phyloP scores from a whole-genome alignment of 2,329 filamentous ascomycete genomes.

The Fusarium sp. region DNA sequence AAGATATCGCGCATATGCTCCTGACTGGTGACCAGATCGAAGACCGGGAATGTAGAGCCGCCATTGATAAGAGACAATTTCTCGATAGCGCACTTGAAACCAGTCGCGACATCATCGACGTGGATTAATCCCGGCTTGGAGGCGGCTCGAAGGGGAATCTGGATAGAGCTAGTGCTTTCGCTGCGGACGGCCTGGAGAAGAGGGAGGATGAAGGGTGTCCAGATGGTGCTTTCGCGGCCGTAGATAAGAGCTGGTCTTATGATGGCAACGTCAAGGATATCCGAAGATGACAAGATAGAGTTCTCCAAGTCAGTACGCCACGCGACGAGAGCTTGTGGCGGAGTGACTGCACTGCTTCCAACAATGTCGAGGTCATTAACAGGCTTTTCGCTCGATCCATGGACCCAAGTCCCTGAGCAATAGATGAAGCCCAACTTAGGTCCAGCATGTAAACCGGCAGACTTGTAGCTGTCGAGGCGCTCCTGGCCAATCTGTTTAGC shows the following conservation, averaged over 20 bases:
- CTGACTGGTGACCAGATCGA: slow-evolving; percentile 1
- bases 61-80: slow-evolving; percentile 1
- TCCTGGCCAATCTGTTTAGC: neutral
- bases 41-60: neutral
- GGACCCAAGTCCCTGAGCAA: slow-evolving; percentile 5
- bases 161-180: neutral
- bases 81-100: slow-evolving; percentile 2
- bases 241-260: neutral
- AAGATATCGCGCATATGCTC: slow-evolving; percentile 2
- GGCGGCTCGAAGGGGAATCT: neutral
- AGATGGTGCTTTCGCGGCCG: slow-evolving; percentile 5
- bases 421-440: slow-evolving; percentile 2
- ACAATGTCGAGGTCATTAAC: neutral
- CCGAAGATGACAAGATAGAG: neutral
- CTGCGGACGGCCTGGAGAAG: neutral
- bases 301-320: slow-evolving; percentile 6
- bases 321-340: neutral
- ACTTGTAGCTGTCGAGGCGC: neutral
- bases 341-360: neutral
- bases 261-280: neutral
- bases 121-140: slow-evolving; percentile 2
- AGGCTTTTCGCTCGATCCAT: neutral
- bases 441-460: neutral
- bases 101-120: slow-evolving; percentile 6
- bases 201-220: neutral